These are phyloP conservation scores for Aschersonia sp. DNA, from an alignment of 2,329 filamentous ascomycete genomes.

Conservation along the genomic window DNA sequence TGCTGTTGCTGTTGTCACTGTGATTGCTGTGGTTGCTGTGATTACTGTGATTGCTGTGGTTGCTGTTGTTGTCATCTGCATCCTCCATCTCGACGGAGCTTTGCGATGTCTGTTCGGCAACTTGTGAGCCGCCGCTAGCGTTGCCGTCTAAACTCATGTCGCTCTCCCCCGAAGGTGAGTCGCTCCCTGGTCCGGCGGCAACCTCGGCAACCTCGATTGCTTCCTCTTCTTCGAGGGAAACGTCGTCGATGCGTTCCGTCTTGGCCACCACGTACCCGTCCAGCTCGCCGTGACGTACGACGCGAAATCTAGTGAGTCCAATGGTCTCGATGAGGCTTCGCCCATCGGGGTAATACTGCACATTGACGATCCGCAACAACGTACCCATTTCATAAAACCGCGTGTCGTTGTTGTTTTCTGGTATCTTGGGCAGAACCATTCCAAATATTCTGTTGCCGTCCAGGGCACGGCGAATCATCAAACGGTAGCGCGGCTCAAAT, in stretches of 20 bases:
- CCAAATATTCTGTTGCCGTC: constrained; percentile 67
- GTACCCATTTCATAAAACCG: constrained; percentile 64
- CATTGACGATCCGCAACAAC: constrained; percentile 58
- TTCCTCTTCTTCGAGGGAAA: constrained; percentile 72
- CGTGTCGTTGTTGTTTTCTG: constrained; percentile 16
- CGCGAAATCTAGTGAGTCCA: constrained; percentile 63
- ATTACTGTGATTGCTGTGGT: too few relatives aligned
- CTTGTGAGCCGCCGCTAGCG: not conserved
- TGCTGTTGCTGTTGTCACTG: too few relatives aligned
- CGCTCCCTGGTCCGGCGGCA: not conserved
- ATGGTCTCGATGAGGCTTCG: constrained; percentile 68
- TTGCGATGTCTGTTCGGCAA: not conserved
- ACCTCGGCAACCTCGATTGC: constrained; percentile 54
- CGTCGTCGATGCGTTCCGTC: constrained; percentile 64
- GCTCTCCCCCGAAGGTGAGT: not conserved
- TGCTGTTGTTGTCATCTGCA: not conserved
- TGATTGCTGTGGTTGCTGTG: too few relatives aligned
- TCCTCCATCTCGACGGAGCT: not conserved
- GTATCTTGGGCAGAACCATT: constrained; percentile 61
- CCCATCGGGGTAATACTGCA: constrained; percentile 63
- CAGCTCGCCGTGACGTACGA: constrained; percentile 45
- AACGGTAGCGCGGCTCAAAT: constrained; percentile 81
- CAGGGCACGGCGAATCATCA: constrained; percentile 73
- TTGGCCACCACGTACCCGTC: constrained; percentile 72
- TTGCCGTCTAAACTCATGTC: not conserved